Percentiles rank a stretch among this genome's conserved stretches.
phyloP scores from a whole-genome alignment of 495 filamentous ascomycete species.

The Talaromyces thailandensis region DNA sequence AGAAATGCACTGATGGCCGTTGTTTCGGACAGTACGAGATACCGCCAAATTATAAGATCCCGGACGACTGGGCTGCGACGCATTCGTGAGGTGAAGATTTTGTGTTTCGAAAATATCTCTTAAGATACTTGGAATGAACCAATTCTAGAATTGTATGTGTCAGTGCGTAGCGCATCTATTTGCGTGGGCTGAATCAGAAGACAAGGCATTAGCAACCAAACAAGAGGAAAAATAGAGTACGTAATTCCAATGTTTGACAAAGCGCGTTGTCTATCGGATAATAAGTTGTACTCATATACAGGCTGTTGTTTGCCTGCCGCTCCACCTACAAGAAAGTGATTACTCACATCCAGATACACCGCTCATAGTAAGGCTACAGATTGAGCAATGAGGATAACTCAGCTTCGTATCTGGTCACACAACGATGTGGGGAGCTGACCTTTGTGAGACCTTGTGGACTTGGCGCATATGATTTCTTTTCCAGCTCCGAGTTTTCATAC shows the following conservation, averaged over 20 bases:
- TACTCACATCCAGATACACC: not conserved
- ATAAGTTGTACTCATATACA: not conserved
- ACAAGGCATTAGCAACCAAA: not conserved
- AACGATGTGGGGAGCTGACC: not conserved
- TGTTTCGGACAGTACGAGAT: conserved; percentile 29
- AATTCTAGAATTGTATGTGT: not conserved
- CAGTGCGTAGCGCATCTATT: not conserved
- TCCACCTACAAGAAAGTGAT: not conserved
- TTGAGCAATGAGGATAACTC: not conserved
- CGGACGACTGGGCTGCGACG: conserved; percentile 24
- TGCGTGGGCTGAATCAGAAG: not conserved
- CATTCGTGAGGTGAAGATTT: conserved; percentile 10
- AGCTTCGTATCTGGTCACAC: not conserved
- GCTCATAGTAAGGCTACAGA: not conserved
- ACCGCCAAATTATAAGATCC: conserved; percentile 25
- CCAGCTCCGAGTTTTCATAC: not conserved
- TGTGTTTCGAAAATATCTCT: not conserved
- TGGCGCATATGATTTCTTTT: not conserved
- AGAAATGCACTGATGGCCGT: conserved; percentile 18
- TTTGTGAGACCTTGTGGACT: not conserved
- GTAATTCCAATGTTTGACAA: not conserved
- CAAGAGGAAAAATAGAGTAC: not conserved
- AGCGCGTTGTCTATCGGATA: not conserved
- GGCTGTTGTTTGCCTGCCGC: not conserved
- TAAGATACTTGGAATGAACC: not conserved